These are phyloP conservation scores for Apiotrichum siamense DNA, from an alignment of 1,284 basidiomycete species.

Conservation along the genomic window DNA sequence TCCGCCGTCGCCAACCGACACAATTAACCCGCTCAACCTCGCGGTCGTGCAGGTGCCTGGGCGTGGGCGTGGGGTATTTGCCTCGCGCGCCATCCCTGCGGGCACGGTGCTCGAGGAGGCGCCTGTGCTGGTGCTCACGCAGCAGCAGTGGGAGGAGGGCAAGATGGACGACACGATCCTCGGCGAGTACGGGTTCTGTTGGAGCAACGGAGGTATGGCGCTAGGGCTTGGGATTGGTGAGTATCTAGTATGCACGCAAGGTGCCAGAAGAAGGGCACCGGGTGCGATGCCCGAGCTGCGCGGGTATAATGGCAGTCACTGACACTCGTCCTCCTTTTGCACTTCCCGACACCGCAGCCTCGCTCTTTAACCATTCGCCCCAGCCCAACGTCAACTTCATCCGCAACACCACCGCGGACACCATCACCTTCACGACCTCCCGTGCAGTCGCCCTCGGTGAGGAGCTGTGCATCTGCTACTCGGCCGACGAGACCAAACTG, in stretches of 20 bases:
- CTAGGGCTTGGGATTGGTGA: constrained; percentile 78
- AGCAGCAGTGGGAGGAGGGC: constrained; percentile 65
- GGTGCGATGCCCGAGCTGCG: too few relatives aligned
- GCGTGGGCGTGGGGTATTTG: constrained; percentile 44
- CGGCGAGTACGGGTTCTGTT: constrained; percentile 80
- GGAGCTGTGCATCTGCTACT: constrained; percentile 44
- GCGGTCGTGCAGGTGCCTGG: constrained; percentile 30
- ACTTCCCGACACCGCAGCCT: constrained; percentile 25
- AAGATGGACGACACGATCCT: constrained; percentile 59
- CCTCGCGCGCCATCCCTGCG: constrained; percentile 56
- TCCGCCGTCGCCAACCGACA: too few relatives aligned
- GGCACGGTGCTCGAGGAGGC: constrained; percentile 71
- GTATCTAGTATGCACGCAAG: too few relatives aligned
- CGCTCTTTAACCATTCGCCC: constrained; percentile 48
- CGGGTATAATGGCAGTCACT: neutral
- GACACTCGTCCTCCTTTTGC: neutral
- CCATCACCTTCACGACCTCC: constrained; percentile 36
- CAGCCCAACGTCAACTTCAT: constrained; percentile 46
- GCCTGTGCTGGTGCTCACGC: constrained; percentile 72
- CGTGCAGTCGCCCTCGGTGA: constrained; percentile 29
- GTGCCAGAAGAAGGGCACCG: too few relatives aligned
- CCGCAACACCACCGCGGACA: constrained; percentile 23
- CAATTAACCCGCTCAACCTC: constrained; percentile 41
- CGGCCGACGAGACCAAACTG: constrained; percentile 44
- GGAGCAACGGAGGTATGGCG: constrained; percentile 72